Evolutionary conservation across 257 asterid species (phyloP).

Genomic region (Linaria vulgaris): DNA sequence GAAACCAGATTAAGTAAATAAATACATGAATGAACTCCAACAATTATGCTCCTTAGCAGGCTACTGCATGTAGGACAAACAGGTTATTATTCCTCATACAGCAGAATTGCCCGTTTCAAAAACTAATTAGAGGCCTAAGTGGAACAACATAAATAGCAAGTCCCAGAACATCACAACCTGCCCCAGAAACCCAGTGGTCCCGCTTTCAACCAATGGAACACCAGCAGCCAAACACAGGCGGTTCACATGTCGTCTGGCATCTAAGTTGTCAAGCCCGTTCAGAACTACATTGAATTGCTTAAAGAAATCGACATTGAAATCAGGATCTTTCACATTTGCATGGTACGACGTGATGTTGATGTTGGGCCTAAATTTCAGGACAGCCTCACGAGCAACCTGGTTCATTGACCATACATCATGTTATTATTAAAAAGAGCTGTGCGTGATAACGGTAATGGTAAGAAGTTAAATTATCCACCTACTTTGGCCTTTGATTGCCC

Average conservation of each 20-base stretch:
- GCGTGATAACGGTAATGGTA: slow-evolving; percentile 16
- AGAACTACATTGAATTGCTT: slow-evolving; percentile 84
- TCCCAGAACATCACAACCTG: slow-evolving; percentile 52
- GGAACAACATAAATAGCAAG: slow-evolving; percentile 13
- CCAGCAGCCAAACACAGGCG: slow-evolving; percentile 98
- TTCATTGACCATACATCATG: slow-evolving; percentile 23
- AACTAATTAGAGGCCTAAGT: neutral
- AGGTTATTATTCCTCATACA: neutral
- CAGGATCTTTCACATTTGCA: slow-evolving; percentile 86
- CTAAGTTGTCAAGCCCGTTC: slow-evolving; percentile 97
- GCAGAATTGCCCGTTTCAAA: slow-evolving; percentile 6
- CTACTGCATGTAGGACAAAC: slow-evolving; percentile 4
- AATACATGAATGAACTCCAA: slow-evolving; percentile 6
- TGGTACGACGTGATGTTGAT: slow-evolving; percentile 87
- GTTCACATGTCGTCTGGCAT: slow-evolving; percentile 98
- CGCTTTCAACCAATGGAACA: slow-evolving; percentile 95
- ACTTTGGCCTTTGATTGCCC: slow-evolving; percentile 98
- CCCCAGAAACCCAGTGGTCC: slow-evolving; percentile 98
- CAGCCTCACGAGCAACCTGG: slow-evolving; percentile 99
- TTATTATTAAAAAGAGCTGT: slow-evolving; percentile 21
- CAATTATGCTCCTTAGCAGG: slow-evolving; percentile 11
- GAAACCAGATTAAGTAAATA: slow-evolving; percentile 20
- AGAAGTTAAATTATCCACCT: slow-evolving; percentile 30
- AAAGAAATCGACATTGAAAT: slow-evolving; percentile 89
- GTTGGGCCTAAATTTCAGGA: slow-evolving; percentile 82